Evolutionary conservation across 2,329 filamentous ascomycete species (phyloP).

Genomic region (Macrophomina tecta): DNA sequence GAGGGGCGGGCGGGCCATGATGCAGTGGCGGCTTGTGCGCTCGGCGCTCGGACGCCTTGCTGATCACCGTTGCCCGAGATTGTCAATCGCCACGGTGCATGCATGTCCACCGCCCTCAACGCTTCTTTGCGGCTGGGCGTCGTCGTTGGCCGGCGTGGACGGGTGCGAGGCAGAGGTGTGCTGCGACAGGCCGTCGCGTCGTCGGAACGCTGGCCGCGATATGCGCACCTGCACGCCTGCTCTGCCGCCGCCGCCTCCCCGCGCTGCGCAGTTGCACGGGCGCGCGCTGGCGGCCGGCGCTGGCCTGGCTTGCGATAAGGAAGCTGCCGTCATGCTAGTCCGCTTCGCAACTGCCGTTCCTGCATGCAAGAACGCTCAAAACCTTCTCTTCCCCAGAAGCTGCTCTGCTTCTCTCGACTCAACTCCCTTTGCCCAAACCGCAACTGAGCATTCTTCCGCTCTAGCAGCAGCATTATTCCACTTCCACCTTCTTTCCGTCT

Average conservation of each 20-base stretch:
- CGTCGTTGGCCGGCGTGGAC: constrained; percentile 4
- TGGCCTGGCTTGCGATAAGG: constrained; percentile 24
- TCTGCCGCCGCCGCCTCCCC: constrained; percentile 3
- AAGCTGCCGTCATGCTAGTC: constrained; percentile 27
- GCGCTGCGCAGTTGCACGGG: constrained; percentile 13
- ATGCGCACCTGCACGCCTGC: background rate
- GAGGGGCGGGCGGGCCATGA: constrained; percentile 13
- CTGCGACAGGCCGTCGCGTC: constrained; percentile 12
- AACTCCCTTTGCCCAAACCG: constrained; percentile 4
- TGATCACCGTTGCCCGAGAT: constrained; percentile 15
- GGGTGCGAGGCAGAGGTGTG: constrained; percentile 4
- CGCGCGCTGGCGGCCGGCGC: constrained; percentile 7
- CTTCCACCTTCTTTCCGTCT: background rate
- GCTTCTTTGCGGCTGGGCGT: background rate
- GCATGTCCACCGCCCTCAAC: constrained; percentile 24
- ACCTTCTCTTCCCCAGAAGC: constrained; percentile 10
- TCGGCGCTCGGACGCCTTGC: constrained; percentile 16
- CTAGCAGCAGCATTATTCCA: constrained; percentile 8
- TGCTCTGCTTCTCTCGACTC: background rate
- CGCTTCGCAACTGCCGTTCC: constrained; percentile 25
- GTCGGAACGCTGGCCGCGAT: constrained; percentile 11
- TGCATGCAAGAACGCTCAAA: constrained; percentile 26
- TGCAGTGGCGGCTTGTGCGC: constrained; percentile 23
- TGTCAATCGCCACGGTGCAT: constrained; percentile 17
- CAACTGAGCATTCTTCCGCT: constrained; percentile 5